Conservation (phyloP, 495 filamentous ascomycete genomes). For the Aspergillus diversus region DNA sequence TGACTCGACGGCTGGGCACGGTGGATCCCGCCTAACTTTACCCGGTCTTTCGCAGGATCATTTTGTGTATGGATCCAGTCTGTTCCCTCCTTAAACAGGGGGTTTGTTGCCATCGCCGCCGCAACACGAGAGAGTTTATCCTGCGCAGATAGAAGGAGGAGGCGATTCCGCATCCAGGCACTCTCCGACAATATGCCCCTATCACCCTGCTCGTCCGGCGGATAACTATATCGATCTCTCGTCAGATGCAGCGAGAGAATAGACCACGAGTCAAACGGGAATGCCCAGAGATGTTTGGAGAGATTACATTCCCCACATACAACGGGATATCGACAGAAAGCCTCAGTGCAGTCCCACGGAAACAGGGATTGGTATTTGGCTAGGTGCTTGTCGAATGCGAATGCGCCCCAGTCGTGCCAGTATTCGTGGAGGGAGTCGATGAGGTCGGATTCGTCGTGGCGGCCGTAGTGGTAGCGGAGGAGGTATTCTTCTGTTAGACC, state of each 20-base stretch:
- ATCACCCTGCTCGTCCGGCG: background rate
- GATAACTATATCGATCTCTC: conserved; percentile 31
- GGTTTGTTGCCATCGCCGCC: conserved; percentile 32
- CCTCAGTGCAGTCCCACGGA: conserved; percentile 50
- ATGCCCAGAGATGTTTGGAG: conserved; percentile 44
- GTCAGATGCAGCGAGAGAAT: conserved; percentile 37
- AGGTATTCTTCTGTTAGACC: conserved; percentile 48
- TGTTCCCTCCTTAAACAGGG: conserved; percentile 19
- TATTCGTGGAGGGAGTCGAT: conserved; percentile 44
- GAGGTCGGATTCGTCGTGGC: conserved; percentile 42
- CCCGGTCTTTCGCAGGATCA: conserved; percentile 24
- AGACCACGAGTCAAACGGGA: conserved; percentile 48
- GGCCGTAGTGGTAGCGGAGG: conserved; percentile 31
- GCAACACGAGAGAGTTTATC: conserved; percentile 31
- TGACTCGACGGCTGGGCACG: conserved; percentile 26
- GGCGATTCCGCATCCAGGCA: conserved; percentile 33
- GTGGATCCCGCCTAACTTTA: conserved; percentile 46
- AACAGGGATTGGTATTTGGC: conserved; percentile 42
- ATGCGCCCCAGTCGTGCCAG: conserved; percentile 48
- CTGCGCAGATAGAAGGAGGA: conserved; percentile 34
- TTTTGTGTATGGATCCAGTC: conserved; percentile 13
- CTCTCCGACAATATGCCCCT: too few species aligned
- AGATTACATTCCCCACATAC: conserved; percentile 42
- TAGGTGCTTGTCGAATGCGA: conserved; percentile 36
- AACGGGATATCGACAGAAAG: conserved; percentile 34